Conservation (phyloP, 768 basidiomycete genomes). For the Agrocybe chaxingu region DNA sequence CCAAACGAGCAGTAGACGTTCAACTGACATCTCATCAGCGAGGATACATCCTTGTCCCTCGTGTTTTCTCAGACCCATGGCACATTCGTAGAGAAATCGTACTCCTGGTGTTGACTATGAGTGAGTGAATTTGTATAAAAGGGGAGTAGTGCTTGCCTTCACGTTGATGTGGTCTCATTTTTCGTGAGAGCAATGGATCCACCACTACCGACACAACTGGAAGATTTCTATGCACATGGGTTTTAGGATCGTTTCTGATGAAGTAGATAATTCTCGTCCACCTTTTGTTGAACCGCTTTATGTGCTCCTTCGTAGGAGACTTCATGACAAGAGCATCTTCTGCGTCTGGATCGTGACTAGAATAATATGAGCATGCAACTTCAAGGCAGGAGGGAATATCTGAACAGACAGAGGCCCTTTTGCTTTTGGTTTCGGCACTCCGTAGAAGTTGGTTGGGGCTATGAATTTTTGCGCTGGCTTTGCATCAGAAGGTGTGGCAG, state of each 20-base stretch:
- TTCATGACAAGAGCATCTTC: conserved; percentile 87
- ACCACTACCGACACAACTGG: conserved; percentile 81
- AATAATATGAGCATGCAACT: not conserved
- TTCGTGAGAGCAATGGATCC: conserved; percentile 77
- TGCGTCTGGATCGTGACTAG: conserved; percentile 73
- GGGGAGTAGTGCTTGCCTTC: conserved; percentile 52
- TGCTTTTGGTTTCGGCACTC: conserved; percentile 31
- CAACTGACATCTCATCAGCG: conserved; percentile 87
- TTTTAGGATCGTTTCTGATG: conserved; percentile 4
- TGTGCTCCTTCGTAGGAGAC: conserved; percentile 64
- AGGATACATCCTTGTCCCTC: conserved; percentile 94
- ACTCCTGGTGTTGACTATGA: conserved; percentile 44
- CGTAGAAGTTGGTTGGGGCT: conserved; percentile 63
- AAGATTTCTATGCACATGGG: conserved; percentile 40
- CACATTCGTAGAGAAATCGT: conserved; percentile 91
- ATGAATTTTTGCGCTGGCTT: conserved; percentile 30
- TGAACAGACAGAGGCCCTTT: conserved; percentile 47
- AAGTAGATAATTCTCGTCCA: conserved; percentile 22
- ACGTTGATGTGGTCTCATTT: conserved; percentile 83
- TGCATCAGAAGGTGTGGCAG: conserved; percentile 14
- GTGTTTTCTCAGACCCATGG: conserved; percentile 90
- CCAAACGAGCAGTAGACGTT: not conserved
- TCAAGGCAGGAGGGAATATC: not conserved
- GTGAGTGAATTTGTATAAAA: not conserved
- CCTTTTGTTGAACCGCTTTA: conserved; percentile 70